Evolutionary conservation across 768 basidiomycete species (phyloP).

Genomic region (Hirschioporus abietinus): DNA sequence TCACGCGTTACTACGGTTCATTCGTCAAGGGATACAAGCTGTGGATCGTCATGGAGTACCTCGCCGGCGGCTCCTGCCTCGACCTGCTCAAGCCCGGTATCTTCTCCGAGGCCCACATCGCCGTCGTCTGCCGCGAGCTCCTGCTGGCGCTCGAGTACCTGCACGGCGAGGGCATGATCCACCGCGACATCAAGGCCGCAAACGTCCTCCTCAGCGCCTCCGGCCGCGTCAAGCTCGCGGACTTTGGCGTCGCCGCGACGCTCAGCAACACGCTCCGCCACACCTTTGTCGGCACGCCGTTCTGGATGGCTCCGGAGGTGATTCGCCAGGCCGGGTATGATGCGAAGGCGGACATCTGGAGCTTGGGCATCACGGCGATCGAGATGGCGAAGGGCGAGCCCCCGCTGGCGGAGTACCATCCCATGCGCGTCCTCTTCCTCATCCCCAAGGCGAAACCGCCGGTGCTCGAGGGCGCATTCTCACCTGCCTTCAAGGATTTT

Average conservation of each 20-base stretch:
- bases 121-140: conserved; percentile 90
- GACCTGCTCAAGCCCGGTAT: conserved; percentile 90
- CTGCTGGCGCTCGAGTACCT: conserved; percentile 92
- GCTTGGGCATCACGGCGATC: conserved; percentile 94
- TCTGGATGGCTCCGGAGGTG: conserved; percentile 99
- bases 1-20: conserved; percentile 94
- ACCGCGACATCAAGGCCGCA: conserved; percentile 98
- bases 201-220: conserved; percentile 88
- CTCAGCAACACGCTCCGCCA: conserved; percentile 91
- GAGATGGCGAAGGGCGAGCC: conserved; percentile 99
- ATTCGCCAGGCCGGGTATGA: conserved; percentile 97
- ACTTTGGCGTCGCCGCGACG: conserved; percentile 98
- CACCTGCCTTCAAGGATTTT: conserved; percentile 88
- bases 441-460: conserved; percentile 97
- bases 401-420: conserved; percentile 94
- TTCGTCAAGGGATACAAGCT: conserved; percentile 96
- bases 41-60: conserved; percentile 99
- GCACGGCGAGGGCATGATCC: conserved; percentile 94
- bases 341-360: conserved; percentile 96
- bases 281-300: conserved; percentile 96
- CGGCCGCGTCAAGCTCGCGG: conserved; percentile 95
- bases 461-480: conserved; percentile 81
- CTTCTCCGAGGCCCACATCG: conserved; percentile 92
- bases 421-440: conserved; percentile 96
- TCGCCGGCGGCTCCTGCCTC: conserved; percentile 96